Evolutionary conservation across 2,329 filamentous ascomycete species (phyloP), one percentile per base, ranked within the genome.

Genomic region (Mollisia scopiformis): DNA sequence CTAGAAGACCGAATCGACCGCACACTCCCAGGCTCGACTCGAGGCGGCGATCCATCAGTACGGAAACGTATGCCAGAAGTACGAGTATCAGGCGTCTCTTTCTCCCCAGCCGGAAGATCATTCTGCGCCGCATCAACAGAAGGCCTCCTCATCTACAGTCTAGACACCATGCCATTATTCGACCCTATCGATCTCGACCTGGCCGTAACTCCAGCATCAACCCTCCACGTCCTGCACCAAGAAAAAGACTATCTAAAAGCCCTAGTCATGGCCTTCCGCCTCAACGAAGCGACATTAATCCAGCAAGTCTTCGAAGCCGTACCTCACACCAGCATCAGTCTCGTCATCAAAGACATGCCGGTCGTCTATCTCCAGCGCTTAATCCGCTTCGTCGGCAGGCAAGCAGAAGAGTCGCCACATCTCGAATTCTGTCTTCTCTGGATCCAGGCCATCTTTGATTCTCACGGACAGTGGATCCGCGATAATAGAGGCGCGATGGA

Each of bases 51-150:
- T 73, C 90, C 92, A 2, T 93, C 92, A 1, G 84, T 86, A 2
- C 85, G 95, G 64, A 92, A 86, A 69, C 88, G 86, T 58, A 81
- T 88, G 57, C 89, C 94, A 0, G 93, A 95, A 74, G 90, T 99
- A 6, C 87, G 92, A 19, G 93, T 99, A 4, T 88, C 88, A 1
- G 87, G 89, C 14, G 88, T 98, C 13, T 88, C 89, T 23, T 99
- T 99, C 75, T 90, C 93, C 0, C 94, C 95, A 0, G 90, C 92
- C 0, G 94, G 94, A 10, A 88, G 91, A 14, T 86, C 93, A 0
- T 99, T 99, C 78, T 98, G 95, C 73, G 95, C 94, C 1, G 93
- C 94, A 1, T 95, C 92, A 10, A 98, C 95, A 0, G 95, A 99
- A 78, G 95, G 95, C 16, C 82, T 99, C 11, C 82, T 99, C 46